These are phyloP conservation scores for Discostella pseudostelligera DNA, from an alignment of 108 stramenopile genomes.

Conservation along the genomic window DNA sequence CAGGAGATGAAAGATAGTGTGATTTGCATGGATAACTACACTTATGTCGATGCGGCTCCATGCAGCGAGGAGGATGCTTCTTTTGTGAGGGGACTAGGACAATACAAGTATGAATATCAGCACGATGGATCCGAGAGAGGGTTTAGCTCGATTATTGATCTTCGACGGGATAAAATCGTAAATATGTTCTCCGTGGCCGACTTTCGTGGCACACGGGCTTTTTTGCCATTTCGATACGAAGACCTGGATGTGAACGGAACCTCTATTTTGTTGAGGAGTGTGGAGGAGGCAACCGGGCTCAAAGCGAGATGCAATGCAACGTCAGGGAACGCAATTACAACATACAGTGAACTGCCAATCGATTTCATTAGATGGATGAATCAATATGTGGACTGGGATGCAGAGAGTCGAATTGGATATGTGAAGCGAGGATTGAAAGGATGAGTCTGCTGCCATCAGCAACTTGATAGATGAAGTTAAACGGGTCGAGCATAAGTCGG, in stretches of 20 bases:
- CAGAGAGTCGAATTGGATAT: constrained; percentile 41
- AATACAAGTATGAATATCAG: constrained; percentile 34
- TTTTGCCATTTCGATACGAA: constrained; percentile 44
- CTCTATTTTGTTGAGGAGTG: constrained; percentile 11
- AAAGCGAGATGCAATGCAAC: constrained; percentile 35
- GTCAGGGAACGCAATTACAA: constrained; percentile 14
- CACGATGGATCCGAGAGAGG: constrained; percentile 42
- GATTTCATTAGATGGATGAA: constrained; percentile 48
- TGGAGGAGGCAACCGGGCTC: constrained; percentile 38
- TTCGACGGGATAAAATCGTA: constrained; percentile 38
- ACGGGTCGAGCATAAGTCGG: too few relatives aligned
- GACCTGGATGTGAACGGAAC: constrained; percentile 40
- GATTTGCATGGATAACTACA: constrained; percentile 17
- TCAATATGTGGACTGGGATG: constrained; percentile 45
- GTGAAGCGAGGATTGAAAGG: constrained; percentile 5
- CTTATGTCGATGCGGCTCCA: constrained; percentile 20
- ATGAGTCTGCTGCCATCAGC: too few relatives aligned
- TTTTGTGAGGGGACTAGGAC: constrained; percentile 4
- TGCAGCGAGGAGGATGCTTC: constrained; percentile 30
- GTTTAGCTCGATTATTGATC: constrained; percentile 37
- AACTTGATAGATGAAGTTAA: too few relatives aligned
- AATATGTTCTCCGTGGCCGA: constrained; percentile 40
- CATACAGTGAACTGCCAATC: constrained; percentile 22
- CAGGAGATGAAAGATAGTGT: constrained; percentile 7
- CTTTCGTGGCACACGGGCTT: constrained; percentile 33